Evolutionary conservation across 1,284 basidiomycete genomes (phyloP).

Genomic region (Xanthoconium separans): DNA sequence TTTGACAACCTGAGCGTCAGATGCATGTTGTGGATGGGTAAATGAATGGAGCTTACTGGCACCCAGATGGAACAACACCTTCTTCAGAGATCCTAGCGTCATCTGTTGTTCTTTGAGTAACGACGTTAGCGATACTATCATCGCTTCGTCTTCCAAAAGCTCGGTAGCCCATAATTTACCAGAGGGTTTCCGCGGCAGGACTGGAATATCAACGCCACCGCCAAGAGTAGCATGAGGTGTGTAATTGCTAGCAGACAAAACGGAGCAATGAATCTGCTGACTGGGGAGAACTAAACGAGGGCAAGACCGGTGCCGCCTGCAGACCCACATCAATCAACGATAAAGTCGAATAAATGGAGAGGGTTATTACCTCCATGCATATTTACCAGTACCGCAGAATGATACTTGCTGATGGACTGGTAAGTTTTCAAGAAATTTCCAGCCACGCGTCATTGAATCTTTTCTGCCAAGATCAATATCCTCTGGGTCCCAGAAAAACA

Average conservation of each 20-base stretch:
- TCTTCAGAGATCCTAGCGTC: neutral
- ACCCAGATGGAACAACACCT: conserved; percentile 6
- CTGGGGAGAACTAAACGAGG: conserved; percentile 14
- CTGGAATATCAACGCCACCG: neutral
- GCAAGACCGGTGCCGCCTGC: conserved; percentile 8
- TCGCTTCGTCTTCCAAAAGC: neutral
- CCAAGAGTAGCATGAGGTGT: conserved; percentile 13
- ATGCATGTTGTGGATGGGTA: too few species aligned
- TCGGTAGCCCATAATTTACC: neutral
- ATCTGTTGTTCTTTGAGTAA: neutral
- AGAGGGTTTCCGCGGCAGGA: neutral
- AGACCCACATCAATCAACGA: neutral
- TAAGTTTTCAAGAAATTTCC: conserved; percentile 14
- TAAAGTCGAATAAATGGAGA: neutral
- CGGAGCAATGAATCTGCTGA: conserved; percentile 17
- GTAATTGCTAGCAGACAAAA: conserved; percentile 7
- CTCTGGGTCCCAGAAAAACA: conserved; percentile 1
- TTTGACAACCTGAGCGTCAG: neutral
- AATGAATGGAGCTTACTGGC: neutral
- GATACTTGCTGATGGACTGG: conserved; percentile 22
- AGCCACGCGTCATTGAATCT: neutral
- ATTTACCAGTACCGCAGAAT: conserved; percentile 2
- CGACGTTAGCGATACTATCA: neutral
- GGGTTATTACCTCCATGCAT: neutral
- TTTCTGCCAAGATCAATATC: conserved; percentile 1